Percentiles rank a stretch among this genome's conserved stretches.
Evolutionary conservation across 345 rosid species (phyloP).

Genomic region (Populus nigra): DNA sequence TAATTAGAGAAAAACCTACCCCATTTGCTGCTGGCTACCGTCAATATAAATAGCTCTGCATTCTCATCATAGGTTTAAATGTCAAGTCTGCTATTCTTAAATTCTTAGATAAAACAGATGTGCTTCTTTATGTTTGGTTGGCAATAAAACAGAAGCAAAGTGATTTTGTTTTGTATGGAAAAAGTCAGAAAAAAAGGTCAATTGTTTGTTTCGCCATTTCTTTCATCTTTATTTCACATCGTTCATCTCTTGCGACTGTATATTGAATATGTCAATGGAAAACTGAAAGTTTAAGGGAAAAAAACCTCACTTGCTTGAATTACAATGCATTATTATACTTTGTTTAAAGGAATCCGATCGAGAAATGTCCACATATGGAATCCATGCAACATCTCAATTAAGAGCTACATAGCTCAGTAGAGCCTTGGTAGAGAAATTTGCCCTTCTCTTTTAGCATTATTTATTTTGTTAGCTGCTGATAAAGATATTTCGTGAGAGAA

Average conservation of each 20-base stretch:
- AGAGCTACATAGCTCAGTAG: background rate
- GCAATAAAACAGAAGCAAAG: background rate
- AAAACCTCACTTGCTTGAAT: slow-evolving; percentile 13
- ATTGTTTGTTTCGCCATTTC: slow-evolving; percentile 14
- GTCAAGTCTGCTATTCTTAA: background rate
- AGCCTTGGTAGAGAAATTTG: background rate
- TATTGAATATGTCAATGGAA: slow-evolving; percentile 1
- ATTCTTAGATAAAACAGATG: background rate
- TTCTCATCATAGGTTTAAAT: slow-evolving; percentile 9
- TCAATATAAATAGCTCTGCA: background rate
- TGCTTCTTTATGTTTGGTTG: background rate
- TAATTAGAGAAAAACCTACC: background rate
- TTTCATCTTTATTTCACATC: slow-evolving; percentile 1
- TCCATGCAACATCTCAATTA: background rate
- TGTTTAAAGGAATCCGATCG: background rate
- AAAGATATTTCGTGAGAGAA: background rate
- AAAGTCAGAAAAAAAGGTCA: slow-evolving; percentile 9
- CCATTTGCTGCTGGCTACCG: background rate
- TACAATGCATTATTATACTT: slow-evolving; percentile 2
- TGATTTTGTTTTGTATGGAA: slow-evolving; percentile 1
- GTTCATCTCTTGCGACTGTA: background rate
- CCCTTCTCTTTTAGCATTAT: background rate
- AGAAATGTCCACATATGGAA: background rate
- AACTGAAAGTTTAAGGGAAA: slow-evolving; percentile 20
- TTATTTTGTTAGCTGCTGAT: background rate